These are phyloP conservation scores for Aspergillus calidoustus DNA, from an alignment of 2,329 filamentous ascomycete species.

Conservation along the genomic window DNA sequence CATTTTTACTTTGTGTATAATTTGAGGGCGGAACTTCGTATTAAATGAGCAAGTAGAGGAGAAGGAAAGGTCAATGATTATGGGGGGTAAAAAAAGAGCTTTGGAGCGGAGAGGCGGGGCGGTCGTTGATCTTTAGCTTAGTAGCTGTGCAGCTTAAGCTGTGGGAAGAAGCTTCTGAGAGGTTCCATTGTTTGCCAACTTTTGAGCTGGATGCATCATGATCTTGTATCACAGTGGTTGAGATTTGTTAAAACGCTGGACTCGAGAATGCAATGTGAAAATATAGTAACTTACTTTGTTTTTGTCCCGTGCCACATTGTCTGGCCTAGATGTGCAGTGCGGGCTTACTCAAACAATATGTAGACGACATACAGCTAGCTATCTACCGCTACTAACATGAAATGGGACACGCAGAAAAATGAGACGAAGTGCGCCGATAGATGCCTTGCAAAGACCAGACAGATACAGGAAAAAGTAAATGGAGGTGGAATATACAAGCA, in stretches of 20 bases:
- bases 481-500: background rate
- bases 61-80: background rate
- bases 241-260: background rate
- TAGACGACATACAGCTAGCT: background rate
- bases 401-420: background rate
- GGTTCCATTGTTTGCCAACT: background rate
- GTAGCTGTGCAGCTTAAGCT: background rate
- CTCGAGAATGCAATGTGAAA: background rate
- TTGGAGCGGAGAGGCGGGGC: constrained; percentile 1
- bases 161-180: background rate
- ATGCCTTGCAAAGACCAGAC: constrained; percentile 8
- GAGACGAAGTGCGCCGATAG: constrained; percentile 4
- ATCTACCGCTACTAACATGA: background rate
- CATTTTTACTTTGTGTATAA: constrained; percentile 24
- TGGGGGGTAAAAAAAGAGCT: background rate
- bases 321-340: background rate
- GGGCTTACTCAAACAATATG: background rate
- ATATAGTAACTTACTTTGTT: background rate
- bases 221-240: background rate
- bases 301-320: background rate
- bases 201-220: background rate
- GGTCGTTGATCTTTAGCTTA: background rate
- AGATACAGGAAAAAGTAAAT: background rate
- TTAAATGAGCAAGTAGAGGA: background rate
- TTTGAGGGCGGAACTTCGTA: background rate